These are phyloP conservation scores for Eucalyptus curtisii DNA, from an alignment of 345 rosid genomes.

Conservation along the genomic window DNA sequence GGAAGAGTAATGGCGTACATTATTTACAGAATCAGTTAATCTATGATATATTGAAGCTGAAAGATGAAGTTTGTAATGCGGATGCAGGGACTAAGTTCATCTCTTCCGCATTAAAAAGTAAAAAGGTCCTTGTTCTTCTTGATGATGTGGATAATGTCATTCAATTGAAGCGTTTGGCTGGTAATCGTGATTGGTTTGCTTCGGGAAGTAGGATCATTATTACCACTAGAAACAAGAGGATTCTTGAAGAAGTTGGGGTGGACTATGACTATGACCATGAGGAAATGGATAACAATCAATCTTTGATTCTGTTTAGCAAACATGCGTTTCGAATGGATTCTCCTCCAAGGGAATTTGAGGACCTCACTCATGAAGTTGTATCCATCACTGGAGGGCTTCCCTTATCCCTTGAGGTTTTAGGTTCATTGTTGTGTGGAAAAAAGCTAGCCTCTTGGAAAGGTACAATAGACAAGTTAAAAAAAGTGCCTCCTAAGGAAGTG, in stretches of 20 bases:
- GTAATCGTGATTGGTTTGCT: too few relatives aligned
- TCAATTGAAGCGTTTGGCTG: too few relatives aligned
- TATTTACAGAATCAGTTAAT: too few relatives aligned
- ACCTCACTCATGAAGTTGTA: accelerated
- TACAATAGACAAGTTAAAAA: accelerated
- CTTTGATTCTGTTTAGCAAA: neutral
- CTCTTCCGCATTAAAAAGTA: accelerated
- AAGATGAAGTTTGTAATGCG: too few relatives aligned
- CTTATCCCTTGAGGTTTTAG: neutral
- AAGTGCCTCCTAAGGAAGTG: accelerated
- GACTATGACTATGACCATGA: accelerated
- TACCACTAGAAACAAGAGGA: accelerated
- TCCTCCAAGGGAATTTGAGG: neutral
- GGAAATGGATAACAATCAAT: accelerated
- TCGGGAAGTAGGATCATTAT: too few relatives aligned
- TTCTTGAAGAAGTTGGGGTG: accelerated
- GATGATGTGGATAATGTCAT: accelerated
- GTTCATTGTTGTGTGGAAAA: neutral
- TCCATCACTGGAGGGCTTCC: neutral
- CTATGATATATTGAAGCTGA: too few relatives aligned
- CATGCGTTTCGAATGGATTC: neutral
- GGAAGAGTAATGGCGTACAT: accelerated
- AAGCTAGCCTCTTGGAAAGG: accelerated
- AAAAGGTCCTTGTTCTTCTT: too few relatives aligned
- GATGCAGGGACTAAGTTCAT: too few relatives aligned